phyloP scores from a whole-genome alignment of 1,284 basidiomycete genomes.

The Mycena citricolor region DNA sequence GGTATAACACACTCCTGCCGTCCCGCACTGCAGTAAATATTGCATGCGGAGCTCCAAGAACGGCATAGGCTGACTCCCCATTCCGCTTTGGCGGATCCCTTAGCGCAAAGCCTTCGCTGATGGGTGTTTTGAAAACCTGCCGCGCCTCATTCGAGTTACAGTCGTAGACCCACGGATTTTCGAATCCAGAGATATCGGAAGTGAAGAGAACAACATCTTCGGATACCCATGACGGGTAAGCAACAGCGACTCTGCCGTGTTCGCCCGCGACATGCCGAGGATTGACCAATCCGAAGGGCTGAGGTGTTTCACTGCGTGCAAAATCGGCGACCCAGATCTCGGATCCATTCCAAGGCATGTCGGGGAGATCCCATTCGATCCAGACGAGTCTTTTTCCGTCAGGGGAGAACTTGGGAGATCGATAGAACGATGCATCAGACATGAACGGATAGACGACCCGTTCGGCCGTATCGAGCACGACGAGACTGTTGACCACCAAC shows the following conservation, averaged over 20 bases:
- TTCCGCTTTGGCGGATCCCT: constrained; percentile 54
- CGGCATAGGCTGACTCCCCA: constrained; percentile 49
- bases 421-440: constrained; percentile 67
- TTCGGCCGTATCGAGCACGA: constrained; percentile 49
- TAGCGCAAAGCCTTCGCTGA: constrained; percentile 56
- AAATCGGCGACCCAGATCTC: constrained; percentile 56
- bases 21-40: constrained; percentile 49
- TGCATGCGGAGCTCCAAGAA: constrained; percentile 42
- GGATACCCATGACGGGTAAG: constrained; percentile 60
- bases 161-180: constrained; percentile 65
- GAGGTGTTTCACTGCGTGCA: constrained; percentile 25
- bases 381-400: constrained; percentile 67
- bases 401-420: constrained; percentile 61
- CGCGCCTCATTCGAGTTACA: constrained; percentile 34
- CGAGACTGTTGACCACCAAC: constrained; percentile 56
- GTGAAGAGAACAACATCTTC: constrained; percentile 62
- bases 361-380: constrained; percentile 74
- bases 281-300: constrained; percentile 36
- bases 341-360: constrained; percentile 84
- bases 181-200: constrained; percentile 64
- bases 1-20: constrained; percentile 51
- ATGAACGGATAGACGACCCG: constrained; percentile 44
- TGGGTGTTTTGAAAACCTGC: constrained; percentile 45
- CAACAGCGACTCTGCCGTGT: constrained; percentile 47
- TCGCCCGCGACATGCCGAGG: constrained; percentile 48